A percentile compares a stretch with the other conserved stretches of the same genome.
Conservation (phyloP, 2,329 filamentous ascomycete genomes). For the Sclerotiophoma versabilis region DNA sequence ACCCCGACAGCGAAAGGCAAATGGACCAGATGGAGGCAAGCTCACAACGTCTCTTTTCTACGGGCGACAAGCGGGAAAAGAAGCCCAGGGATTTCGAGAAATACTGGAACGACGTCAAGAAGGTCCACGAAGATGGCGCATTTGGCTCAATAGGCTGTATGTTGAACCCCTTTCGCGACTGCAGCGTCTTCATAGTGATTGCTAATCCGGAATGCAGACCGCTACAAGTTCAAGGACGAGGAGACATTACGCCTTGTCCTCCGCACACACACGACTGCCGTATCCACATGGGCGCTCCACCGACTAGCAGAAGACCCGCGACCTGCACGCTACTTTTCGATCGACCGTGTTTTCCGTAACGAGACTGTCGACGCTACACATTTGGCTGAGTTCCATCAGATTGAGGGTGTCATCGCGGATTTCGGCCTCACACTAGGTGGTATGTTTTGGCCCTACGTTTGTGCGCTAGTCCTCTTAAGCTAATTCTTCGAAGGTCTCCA, state of each 20-base stretch:
- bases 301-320: conserved; percentile 84
- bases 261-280: conserved; percentile 93
- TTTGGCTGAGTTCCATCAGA: conserved; percentile 97
- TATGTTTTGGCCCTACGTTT: not conserved
- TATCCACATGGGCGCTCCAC: conserved; percentile 89
- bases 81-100: conserved; percentile 72
- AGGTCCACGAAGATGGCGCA: conserved; percentile 89
- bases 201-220: conserved; percentile 56
- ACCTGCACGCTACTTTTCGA: conserved; percentile 96
- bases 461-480: not conserved
- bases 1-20: conserved; percentile 57
- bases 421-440: conserved; percentile 92
- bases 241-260: conserved; percentile 88
- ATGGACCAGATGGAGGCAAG: conserved; percentile 59
- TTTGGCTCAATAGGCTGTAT: conserved; percentile 87
- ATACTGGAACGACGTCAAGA: conserved; percentile 87
- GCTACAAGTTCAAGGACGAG: conserved; percentile 89
- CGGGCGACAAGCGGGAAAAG: conserved; percentile 59
- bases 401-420: conserved; percentile 98
- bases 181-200: not conserved
- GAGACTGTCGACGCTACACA: conserved; percentile 97
- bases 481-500: conserved; percentile 64
- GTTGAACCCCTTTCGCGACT: too few species aligned
- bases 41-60: conserved; percentile 61
- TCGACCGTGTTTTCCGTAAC: conserved; percentile 97